Evolutionary conservation across 2,329 filamentous ascomycete genomes (phyloP).

Genomic region (Fusarium pseudocircinatum): DNA sequence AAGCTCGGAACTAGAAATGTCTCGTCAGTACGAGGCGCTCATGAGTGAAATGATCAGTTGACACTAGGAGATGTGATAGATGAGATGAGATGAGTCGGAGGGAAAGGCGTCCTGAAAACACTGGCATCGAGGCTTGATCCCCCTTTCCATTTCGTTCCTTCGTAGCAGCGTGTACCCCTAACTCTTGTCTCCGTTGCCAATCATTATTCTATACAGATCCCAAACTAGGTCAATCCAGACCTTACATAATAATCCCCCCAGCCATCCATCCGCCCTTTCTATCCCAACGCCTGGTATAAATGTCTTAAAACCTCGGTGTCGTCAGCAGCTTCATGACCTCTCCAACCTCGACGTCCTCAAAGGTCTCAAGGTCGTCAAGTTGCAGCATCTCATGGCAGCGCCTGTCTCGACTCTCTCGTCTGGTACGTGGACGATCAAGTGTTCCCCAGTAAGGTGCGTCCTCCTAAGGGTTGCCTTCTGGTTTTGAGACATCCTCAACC

Average conservation of each 20-base stretch:
- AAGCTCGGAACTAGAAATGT: constrained; percentile 64
- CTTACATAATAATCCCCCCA: constrained; percentile 29
- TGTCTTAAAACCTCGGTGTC: constrained; percentile 31
- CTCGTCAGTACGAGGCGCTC: constrained; percentile 35
- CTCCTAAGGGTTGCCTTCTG: constrained; percentile 35
- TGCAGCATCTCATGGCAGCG: constrained; percentile 1
- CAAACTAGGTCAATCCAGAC: constrained; percentile 10
- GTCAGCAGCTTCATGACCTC: constrained; percentile 41
- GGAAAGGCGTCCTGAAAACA: constrained; percentile 41
- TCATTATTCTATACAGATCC: constrained; percentile 39
- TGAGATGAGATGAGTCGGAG: constrained; percentile 34
- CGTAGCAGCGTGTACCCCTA: constrained; percentile 35
- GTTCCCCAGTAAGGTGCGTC: constrained; percentile 24
- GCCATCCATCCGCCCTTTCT: constrained; percentile 27
- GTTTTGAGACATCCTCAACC: constrained; percentile 32
- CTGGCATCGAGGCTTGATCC: constrained; percentile 43
- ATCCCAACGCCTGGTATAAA: constrained; percentile 39
- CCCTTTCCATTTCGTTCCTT: constrained; percentile 44
- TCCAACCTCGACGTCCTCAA: constrained; percentile 44
- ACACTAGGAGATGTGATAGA: constrained; percentile 39
- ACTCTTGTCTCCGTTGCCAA: constrained; percentile 36
- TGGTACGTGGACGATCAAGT: constrained; percentile 22
- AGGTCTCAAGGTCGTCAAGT: constrained; percentile 41
- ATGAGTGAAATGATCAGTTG: constrained; percentile 26
- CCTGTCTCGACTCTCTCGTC: constrained; percentile 8